Base-by-base conservation (phyloP, 2,329 filamentous ascomycete species). In the Gnomoniopsis smithogilvyi region DNA sequence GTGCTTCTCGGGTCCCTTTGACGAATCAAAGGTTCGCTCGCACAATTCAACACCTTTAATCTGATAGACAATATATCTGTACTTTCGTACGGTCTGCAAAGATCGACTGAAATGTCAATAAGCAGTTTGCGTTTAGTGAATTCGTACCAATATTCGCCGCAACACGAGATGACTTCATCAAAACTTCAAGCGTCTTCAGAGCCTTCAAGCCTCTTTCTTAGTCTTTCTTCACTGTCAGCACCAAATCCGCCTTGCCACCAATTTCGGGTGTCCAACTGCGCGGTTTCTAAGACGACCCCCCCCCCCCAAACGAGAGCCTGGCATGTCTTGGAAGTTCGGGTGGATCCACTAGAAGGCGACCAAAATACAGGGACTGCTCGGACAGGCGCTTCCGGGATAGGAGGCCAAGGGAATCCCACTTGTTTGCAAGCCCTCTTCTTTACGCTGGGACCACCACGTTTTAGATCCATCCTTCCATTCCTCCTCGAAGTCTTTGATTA, bases 401-500 rank as follows among this genome's bases (percentile, higher is more conserved):
- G 33, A 30, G 36, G 34, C 50, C 41, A 51, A 19, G 22, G 34
- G 36, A 50, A 51, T 56, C 57, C 47, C 38, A 50, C 51, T 54
- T 55, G 46, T 26, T 55, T 51, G 21, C 43, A 21, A 19, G 34
- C 47, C 26, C 26, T 50, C 19, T 43, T 47, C 49, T 46, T 38
- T 47, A 56, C 49, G 26, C 48, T 38, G 43, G 12, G 36, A 22
- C 54, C 34, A 36, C 49, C 17, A 38, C 33, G 49, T 51, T 15
- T 41, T 36, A 41, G n/a, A 45, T 50, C 45, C 41, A 38, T 33
- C 41, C 45, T 26, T 3, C 47, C 43, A n/a, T 17, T 24, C 46
- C 21, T 30, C 36, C 36, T 34, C 36, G 51, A 55, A 33, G 51
- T 51, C 56, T 49, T 59, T 48, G 56, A 54, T 22, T 26, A 50